Percentiles rank a stretch among this genome's conserved stretches.
Evolutionary conservation across 352 stramenopile species (phyloP).

Genomic region (Aphanomyces astaci): DNA sequence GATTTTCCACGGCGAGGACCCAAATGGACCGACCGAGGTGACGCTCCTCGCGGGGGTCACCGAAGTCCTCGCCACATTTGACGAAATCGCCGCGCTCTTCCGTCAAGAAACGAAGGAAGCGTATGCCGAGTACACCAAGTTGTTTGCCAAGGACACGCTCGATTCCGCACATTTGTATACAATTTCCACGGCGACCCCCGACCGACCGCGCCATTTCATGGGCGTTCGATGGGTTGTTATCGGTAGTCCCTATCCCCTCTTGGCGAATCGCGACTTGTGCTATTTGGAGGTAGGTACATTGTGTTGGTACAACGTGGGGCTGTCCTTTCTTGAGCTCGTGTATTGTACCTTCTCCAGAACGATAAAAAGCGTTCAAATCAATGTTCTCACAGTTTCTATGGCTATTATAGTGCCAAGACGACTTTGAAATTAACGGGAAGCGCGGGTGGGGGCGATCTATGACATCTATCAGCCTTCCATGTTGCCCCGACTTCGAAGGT

Average conservation of each 20-base stretch:
- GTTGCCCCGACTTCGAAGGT: constrained; percentile 45
- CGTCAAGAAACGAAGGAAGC: constrained; percentile 2
- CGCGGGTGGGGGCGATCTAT: constrained; percentile 62
- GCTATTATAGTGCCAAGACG: constrained; percentile 61
- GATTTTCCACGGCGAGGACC: constrained; percentile 6
- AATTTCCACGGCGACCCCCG: constrained; percentile 31
- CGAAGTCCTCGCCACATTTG: constrained; percentile 12
- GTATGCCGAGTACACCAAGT: background rate
- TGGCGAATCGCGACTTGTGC: constrained; percentile 64
- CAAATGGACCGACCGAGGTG: background rate
- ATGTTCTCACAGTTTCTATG: too few species aligned
- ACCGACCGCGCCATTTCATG: constrained; percentile 34
- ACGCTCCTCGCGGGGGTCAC: background rate
- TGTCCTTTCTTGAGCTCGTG: too few species aligned
- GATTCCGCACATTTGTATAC: constrained; percentile 58
- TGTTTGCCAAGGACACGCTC: constrained; percentile 35
- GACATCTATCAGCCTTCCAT: constrained; percentile 59
- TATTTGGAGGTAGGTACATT: constrained; percentile 45
- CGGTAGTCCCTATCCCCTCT: constrained; percentile 46
- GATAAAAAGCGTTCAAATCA: too few species aligned
- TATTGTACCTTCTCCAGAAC: too few species aligned
- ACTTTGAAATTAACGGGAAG: constrained; percentile 49
- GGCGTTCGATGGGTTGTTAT: constrained; percentile 59
- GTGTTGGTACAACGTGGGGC: too few species aligned
- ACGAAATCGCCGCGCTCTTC: constrained; percentile 15